These are phyloP conservation scores for Pichia terricola DNA, from an alignment of 1,139 yeast genomes.

Conservation along the genomic window DNA sequence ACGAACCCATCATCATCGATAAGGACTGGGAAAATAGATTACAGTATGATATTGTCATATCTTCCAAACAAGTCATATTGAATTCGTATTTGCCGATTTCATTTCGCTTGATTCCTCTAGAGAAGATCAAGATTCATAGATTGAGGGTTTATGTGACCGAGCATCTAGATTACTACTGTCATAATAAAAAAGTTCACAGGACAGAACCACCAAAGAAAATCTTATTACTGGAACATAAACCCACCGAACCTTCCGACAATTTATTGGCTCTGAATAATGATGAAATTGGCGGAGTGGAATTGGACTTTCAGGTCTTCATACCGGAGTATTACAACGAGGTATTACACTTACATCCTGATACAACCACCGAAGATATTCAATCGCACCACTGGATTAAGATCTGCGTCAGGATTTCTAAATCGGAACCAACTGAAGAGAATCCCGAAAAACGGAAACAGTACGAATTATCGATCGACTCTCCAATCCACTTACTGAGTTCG, in stretches of 20 bases:
- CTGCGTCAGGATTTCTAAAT: constrained; percentile 63
- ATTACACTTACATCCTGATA: constrained; percentile 65
- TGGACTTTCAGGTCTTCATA: constrained; percentile 75
- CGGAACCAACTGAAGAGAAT: constrained; percentile 40
- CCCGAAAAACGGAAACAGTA: constrained; percentile 68
- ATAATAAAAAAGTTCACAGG: constrained; percentile 77
- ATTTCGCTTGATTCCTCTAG: constrained; percentile 75
- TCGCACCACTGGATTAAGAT: constrained; percentile 92
- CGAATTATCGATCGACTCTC: constrained; percentile 87
- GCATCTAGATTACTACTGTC: constrained; percentile 81
- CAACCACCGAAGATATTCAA: constrained; percentile 67
- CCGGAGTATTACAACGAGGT: constrained; percentile 53
- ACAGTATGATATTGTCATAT: constrained; percentile 81
- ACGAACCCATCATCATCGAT: constrained; percentile 85
- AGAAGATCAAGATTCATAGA: constrained; percentile 79
- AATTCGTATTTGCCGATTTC: constrained; percentile 80
- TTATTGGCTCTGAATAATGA: constrained; percentile 29
- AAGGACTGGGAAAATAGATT: constrained; percentile 92
- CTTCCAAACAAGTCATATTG: constrained; percentile 76
- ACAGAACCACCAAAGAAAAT: constrained; percentile 83
- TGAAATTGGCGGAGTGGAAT: constrained; percentile 47
- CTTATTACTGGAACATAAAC: constrained; percentile 69
- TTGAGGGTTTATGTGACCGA: constrained; percentile 80
- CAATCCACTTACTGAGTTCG: constrained; percentile 62
- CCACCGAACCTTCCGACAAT: constrained; percentile 37